Percentiles rank a stretch among this genome's conserved stretches.
These are phyloP conservation scores for Pterocarpus macrocarpus DNA, from an alignment of 306 rosid genomes.

Conservation along the genomic window DNA sequence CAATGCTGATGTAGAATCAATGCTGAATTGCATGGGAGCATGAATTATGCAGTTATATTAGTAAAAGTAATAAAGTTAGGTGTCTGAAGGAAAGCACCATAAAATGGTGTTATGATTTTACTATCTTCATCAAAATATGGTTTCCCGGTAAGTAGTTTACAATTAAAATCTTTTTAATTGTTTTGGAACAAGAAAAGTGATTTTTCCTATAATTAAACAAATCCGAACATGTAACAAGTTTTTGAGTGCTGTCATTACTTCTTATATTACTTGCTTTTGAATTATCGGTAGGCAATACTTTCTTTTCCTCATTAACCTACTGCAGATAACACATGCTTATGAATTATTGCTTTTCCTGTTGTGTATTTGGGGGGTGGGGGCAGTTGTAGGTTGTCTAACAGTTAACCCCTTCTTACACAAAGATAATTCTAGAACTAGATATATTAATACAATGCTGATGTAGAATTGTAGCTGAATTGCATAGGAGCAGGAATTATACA, in stretches of 20 bases:
- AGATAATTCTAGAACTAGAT: conserved; percentile 13
- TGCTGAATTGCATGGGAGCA: no score
- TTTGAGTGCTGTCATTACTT: background rate
- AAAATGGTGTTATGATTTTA: no score
- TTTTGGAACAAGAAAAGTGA: no score
- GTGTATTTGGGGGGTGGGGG: conserved; percentile 9
- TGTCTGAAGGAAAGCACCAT: no score
- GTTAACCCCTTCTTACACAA: background rate
- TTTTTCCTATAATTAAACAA: no score
- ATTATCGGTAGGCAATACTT: conserved; percentile 8
- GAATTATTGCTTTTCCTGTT: background rate
- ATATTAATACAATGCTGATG: conserved; percentile 18
- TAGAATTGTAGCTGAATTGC: conserved; percentile 3
- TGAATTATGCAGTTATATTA: no score
- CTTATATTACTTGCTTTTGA: background rate
- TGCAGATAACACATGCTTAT: background rate
- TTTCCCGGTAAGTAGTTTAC: no score
- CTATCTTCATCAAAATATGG: no score
- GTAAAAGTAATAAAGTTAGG: no score
- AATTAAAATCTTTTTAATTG: no score
- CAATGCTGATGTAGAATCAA: no score
- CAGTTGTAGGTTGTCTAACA: conserved; percentile 7
- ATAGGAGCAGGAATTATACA: conserved; percentile 2
- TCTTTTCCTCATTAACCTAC: background rate
- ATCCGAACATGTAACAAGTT: no score